These are phyloP conservation scores for Marasmius fiardii DNA, from an alignment of 1,284 basidiomycete genomes.

Conservation along the genomic window DNA sequence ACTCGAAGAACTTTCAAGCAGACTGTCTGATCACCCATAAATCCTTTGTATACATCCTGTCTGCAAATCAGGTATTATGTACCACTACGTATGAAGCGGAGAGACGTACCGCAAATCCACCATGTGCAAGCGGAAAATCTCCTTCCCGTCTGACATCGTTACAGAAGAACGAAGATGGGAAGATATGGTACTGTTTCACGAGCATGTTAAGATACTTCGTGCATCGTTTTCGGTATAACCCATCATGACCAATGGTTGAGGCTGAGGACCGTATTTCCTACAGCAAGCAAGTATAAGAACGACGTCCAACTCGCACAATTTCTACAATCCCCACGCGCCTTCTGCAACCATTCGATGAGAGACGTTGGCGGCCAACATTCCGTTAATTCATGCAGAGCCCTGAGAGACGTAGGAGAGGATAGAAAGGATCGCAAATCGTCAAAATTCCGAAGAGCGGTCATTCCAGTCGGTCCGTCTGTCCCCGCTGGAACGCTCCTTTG, in stretches of 20 bases:
- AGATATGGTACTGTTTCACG: too few species aligned
- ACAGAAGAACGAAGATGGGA: too few species aligned
- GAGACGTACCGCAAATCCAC: constrained; percentile 26
- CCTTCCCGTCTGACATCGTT: too few species aligned
- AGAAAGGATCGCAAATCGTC: too few species aligned
- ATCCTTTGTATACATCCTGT: constrained; percentile 12
- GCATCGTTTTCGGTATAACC: too few species aligned
- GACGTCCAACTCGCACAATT: not conserved
- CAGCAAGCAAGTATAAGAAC: not conserved
- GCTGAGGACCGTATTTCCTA: not conserved
- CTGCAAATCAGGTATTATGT: not conserved
- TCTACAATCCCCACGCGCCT: not conserved
- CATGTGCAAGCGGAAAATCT: constrained; percentile 10
- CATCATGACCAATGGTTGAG: not conserved
- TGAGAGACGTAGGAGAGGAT: too few species aligned
- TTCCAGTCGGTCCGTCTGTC: too few species aligned
- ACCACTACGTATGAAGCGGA: constrained; percentile 7
- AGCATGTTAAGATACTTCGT: too few species aligned
- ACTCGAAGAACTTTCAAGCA: constrained; percentile 12
- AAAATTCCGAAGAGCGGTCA: too few species aligned
- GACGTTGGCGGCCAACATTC: too few species aligned
- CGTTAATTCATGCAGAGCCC: too few species aligned
- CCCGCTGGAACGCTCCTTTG: too few species aligned
- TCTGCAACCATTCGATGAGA: not conserved
- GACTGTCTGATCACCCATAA: not conserved